Percentiles rank a stretch among this genome's conserved stretches.
Evolutionary conservation across 2,329 filamentous ascomycete species (phyloP).

Genomic region (Epichloe sp.): DNA sequence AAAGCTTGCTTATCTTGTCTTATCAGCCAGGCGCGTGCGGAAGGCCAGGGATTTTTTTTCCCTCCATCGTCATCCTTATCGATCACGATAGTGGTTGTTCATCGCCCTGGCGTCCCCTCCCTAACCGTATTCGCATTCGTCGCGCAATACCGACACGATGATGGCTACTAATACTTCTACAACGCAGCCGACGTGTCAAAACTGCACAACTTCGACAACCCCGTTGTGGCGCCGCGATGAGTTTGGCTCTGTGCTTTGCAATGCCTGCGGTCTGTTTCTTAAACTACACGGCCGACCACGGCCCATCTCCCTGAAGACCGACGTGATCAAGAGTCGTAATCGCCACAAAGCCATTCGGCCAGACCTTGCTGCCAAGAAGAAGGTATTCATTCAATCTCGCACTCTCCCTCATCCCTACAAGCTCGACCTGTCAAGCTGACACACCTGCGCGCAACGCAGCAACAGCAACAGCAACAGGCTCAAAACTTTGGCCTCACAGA

Average conservation of each 20-base stretch:
- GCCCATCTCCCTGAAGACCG: constrained; percentile 93
- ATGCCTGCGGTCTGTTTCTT: constrained; percentile 92
- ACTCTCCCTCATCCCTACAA: background rate
- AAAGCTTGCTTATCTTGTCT: constrained; percentile 18
- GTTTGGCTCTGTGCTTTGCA: constrained; percentile 88
- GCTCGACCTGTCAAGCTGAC: background rate
- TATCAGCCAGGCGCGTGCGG: constrained; percentile 21
- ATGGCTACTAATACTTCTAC: constrained; percentile 44
- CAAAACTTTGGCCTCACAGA: constrained; percentile 29
- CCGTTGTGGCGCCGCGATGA: constrained; percentile 97
- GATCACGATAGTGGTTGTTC: constrained; percentile 22
- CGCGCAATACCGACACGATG: constrained; percentile 27
- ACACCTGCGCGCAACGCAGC: constrained; percentile 7
- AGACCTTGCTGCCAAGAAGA: constrained; percentile 69
- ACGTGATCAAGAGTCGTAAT: constrained; percentile 99
- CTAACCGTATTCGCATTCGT: constrained; percentile 10
- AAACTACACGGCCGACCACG: constrained; percentile 90
- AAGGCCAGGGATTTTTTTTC: constrained; percentile 18
- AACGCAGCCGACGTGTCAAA: constrained; percentile 91
- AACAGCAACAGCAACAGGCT: constrained; percentile 25
- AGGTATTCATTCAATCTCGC: constrained; percentile 40
- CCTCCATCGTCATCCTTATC: constrained; percentile 25
- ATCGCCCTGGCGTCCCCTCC: constrained; percentile 15
- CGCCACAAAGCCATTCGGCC: constrained; percentile 79
- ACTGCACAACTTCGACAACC: constrained; percentile 90